Evolutionary conservation across 2,329 filamentous ascomycete genomes (phyloP).

Genomic region (Fusarium sambucinum): DNA sequence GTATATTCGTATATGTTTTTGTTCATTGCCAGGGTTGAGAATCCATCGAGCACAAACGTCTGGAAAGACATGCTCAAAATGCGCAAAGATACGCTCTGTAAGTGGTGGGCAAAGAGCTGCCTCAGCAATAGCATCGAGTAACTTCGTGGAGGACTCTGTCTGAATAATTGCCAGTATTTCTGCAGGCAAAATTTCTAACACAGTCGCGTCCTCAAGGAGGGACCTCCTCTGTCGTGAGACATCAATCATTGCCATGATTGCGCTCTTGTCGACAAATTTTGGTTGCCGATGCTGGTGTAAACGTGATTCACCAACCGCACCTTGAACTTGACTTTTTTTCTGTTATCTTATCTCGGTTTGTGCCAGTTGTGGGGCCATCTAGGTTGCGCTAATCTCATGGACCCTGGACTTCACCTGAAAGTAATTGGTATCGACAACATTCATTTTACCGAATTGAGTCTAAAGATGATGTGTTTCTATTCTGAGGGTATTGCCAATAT

Average conservation of each 20-base stretch:
- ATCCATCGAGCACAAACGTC: constrained; percentile 88
- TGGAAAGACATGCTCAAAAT: constrained; percentile 80
- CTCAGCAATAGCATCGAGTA: constrained; percentile 77
- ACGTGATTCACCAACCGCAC: constrained; percentile 45
- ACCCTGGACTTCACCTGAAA: constrained; percentile 10
- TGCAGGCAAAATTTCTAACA: constrained; percentile 72
- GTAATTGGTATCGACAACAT: constrained; percentile 3
- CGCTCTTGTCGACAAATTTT: constrained; percentile 49
- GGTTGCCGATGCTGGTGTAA: constrained; percentile 46
- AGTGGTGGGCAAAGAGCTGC: constrained; percentile 76
- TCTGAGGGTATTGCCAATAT: not conserved
- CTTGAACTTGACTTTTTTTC: constrained; percentile 53
- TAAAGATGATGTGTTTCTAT: not conserved
- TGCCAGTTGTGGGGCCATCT: constrained; percentile 51
- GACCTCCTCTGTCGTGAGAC: constrained; percentile 66
- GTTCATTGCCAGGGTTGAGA: constrained; percentile 57
- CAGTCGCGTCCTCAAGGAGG: constrained; percentile 66
- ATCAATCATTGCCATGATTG: constrained; percentile 68
- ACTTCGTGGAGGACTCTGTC: constrained; percentile 70
- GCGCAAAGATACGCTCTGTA: constrained; percentile 79
- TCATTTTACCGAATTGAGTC: constrained; percentile 5
- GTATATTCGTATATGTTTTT: constrained; percentile 63
- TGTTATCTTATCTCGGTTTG: constrained; percentile 50
- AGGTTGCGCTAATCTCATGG: constrained; percentile 25
- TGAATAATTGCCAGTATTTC: constrained; percentile 77